phyloP scores from a whole-genome alignment of 1,284 basidiomycete species.

The Ustilago cynodontis region DNA sequence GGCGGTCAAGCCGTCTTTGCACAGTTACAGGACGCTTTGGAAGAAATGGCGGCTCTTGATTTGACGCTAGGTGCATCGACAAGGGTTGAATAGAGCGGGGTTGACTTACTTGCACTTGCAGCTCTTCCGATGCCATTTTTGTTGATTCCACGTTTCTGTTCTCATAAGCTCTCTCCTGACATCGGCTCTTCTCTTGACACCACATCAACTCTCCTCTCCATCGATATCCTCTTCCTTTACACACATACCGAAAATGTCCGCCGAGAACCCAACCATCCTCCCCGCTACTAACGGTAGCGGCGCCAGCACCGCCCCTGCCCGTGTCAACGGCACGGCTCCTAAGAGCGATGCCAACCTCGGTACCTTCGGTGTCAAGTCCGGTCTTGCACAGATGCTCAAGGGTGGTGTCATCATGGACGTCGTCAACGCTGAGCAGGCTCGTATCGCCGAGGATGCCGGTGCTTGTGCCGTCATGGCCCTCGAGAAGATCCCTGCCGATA shows the following conservation, averaged over 20 bases:
- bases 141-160: too few relatives aligned
- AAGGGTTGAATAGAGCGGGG: conserved; percentile 5
- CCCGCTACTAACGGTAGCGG: conserved; percentile 56
- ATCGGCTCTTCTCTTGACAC: not conserved
- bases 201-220: conserved; percentile 5
- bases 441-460: conserved; percentile 96
- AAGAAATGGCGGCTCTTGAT: conserved; percentile 12
- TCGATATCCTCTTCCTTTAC: conserved; percentile 1
- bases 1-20: conserved; percentile 12
- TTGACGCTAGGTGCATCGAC: conserved; percentile 10
- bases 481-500: conserved; percentile 95
- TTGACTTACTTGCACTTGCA: conserved; percentile 6
- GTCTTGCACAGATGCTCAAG: conserved; percentile 71
- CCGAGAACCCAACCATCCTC: conserved; percentile 69
- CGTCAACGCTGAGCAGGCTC: conserved; percentile 86
- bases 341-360: conserved; percentile 77
- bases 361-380: conserved; percentile 90
- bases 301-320: conserved; percentile 62
- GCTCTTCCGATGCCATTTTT: not conserved
- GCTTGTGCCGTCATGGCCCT: conserved; percentile 92
- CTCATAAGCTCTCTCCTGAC: too few relatives aligned
- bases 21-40: too few relatives aligned
- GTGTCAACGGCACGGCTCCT: conserved; percentile 74
- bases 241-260: conserved; percentile 54
- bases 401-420: conserved; percentile 72